A percentile compares a stretch with the other conserved stretches of the same genome.
phyloP scores from a whole-genome alignment of 192 early-diverging fungal species.

The Lobosporangium transversale region DNA sequence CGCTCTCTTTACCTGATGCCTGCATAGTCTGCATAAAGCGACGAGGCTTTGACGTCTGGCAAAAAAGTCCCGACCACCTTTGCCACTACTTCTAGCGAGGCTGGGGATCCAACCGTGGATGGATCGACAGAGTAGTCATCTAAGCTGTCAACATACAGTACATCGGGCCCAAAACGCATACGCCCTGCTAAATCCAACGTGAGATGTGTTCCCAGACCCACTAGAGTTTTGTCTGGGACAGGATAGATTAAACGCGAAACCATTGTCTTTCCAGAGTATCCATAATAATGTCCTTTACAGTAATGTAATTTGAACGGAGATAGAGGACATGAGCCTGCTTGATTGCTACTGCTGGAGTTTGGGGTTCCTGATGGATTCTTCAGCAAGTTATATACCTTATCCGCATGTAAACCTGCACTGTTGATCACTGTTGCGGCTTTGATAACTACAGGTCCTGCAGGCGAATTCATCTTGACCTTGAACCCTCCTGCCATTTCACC shows the following conservation, averaged over 20 bases:
- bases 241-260: constrained; percentile 82
- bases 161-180: constrained; percentile 85
- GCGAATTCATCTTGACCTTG: constrained; percentile 61
- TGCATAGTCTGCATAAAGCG: constrained; percentile 76
- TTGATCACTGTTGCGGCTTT: constrained; percentile 75
- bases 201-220: constrained; percentile 79
- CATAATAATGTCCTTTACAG: constrained; percentile 86
- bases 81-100: constrained; percentile 50
- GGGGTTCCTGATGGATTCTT: background rate
- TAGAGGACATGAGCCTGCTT: background rate
- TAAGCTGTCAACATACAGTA: constrained; percentile 65
- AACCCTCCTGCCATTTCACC: constrained; percentile 52
- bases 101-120: constrained; percentile 48
- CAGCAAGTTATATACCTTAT: constrained; percentile 66
- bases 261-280: constrained; percentile 52
- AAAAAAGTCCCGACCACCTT: constrained; percentile 72
- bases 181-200: constrained; percentile 81
- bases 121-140: constrained; percentile 66
- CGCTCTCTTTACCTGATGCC: constrained; percentile 79
- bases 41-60: constrained; percentile 60
- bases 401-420: constrained; percentile 78
- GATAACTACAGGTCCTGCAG: constrained; percentile 58
- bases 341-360: background rate
- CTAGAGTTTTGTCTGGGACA: constrained; percentile 76
- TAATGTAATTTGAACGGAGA: constrained; percentile 69